These are phyloP conservation scores for Pachysandra terminalis DNA, from an alignment of 164 flowering plant species.

Conservation along the genomic window DNA sequence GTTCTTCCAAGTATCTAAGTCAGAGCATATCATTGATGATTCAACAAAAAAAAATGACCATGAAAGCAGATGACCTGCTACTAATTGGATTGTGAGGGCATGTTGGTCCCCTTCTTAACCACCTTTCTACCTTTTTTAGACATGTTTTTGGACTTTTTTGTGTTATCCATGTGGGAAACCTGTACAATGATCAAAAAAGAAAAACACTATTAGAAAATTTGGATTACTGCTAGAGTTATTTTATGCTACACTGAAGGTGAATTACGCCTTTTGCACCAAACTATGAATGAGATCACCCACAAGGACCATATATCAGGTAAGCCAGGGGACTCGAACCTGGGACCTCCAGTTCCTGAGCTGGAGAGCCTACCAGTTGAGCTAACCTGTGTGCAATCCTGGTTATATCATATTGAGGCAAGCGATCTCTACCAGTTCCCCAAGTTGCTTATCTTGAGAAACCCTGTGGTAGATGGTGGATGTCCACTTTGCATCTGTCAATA, in stretches of 20 bases:
- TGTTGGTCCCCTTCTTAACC: not conserved
- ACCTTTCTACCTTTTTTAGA: conserved; percentile 11
- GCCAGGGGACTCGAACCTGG: too few species aligned
- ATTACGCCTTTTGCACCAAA: too few species aligned
- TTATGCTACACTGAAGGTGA: not conserved
- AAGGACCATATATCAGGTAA: too few species aligned
- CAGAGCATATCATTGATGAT: not conserved
- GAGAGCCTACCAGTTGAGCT: too few species aligned
- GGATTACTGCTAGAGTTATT: not conserved
- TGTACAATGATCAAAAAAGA: conserved; percentile 13
- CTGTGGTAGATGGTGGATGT: not conserved
- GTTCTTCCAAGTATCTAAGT: too few species aligned
- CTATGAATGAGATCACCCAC: too few species aligned
- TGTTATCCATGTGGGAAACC: conserved; percentile 43
- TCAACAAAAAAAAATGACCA: not conserved
- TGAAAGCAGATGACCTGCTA: conserved; percentile 7
- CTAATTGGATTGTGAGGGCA: conserved; percentile 6
- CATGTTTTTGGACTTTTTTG: conserved; percentile 27
- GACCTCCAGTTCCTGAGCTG: too few species aligned
- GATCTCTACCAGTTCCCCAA: not conserved
- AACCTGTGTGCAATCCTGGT: too few species aligned
- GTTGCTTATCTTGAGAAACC: not conserved
- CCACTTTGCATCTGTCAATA: not conserved
- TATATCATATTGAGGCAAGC: too few species aligned
- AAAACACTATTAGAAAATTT: not conserved